Evolutionary conservation across 2,329 filamentous ascomycete species (phyloP).

Genomic region (Hypoxylon sp.): DNA sequence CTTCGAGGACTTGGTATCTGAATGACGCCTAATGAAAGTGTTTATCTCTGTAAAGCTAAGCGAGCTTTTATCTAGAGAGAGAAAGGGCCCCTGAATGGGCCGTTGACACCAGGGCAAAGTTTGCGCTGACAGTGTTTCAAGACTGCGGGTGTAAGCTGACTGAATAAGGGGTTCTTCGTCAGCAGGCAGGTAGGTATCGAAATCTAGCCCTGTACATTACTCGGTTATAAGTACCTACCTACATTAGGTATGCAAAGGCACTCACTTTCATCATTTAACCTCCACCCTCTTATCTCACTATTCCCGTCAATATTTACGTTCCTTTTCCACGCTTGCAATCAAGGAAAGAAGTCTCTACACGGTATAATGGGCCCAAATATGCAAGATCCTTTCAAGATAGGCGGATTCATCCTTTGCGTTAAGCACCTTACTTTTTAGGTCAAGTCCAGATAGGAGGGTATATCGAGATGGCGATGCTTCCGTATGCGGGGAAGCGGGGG

Average conservation of each 20-base stretch:
- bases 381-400: neutral
- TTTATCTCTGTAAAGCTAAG: neutral
- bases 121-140: neutral
- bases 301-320: no score
- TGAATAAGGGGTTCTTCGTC: neutral
- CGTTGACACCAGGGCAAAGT: neutral
- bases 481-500: slow-evolving; percentile 23
- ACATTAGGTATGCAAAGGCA: neutral
- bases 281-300: no score
- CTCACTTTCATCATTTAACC: neutral
- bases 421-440: slow-evolving; percentile 8
- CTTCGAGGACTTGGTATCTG: no score
- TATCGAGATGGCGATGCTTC: neutral
- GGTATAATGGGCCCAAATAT: neutral
- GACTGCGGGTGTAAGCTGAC: neutral
- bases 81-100: neutral
- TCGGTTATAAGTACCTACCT: no score
- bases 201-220: no score
- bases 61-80: neutral
- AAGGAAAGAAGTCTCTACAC: neutral
- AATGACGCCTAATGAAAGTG: no score
- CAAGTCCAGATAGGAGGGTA: neutral
- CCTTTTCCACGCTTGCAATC: no score
- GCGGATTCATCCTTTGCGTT: neutral
- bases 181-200: neutral